Conservation (phyloP, 352 stramenopile genomes). For the Peronospora tabacina region DNA sequence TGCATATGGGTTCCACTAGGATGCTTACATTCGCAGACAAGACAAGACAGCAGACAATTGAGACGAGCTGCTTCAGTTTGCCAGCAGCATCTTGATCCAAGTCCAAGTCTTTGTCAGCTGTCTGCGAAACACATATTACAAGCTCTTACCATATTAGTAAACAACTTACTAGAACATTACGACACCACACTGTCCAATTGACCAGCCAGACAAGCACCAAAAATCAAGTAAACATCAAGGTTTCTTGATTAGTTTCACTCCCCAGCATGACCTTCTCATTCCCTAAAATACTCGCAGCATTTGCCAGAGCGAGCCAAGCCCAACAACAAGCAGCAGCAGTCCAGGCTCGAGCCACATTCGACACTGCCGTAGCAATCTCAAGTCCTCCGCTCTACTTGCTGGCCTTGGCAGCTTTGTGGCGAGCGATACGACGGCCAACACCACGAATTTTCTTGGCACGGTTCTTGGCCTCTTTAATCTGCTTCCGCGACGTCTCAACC, state of each 20-base stretch:
- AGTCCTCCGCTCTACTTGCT: constrained; percentile 80
- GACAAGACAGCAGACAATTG: too few species aligned
- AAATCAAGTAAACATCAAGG: constrained; percentile 38
- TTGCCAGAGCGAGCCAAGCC: constrained; percentile 29
- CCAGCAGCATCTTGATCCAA: too few species aligned
- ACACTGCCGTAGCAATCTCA: constrained; percentile 17
- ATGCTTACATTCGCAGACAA: too few species aligned
- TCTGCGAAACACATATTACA: not conserved
- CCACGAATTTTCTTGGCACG: constrained; percentile 96
- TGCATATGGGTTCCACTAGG: too few species aligned
- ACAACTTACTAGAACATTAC: not conserved
- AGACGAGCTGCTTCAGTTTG: too few species aligned
- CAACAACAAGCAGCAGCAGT: constrained; percentile 11
- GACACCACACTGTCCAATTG: not conserved
- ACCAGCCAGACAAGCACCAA: constrained; percentile 3
- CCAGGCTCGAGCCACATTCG: constrained; percentile 19
- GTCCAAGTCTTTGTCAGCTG: not conserved
- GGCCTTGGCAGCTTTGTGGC: constrained; percentile 98
- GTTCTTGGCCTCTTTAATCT: constrained; percentile 99
- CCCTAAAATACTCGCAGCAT: constrained; percentile 39
- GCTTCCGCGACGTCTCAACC: constrained; percentile 96
- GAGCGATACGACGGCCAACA: constrained; percentile 95
- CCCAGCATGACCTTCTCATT: constrained; percentile 47
- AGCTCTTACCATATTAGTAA: constrained; percentile 1
- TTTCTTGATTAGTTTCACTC: constrained; percentile 54